Evolutionary conservation across 306 rosid species (phyloP).

Genomic region (Quercus dentata): DNA sequence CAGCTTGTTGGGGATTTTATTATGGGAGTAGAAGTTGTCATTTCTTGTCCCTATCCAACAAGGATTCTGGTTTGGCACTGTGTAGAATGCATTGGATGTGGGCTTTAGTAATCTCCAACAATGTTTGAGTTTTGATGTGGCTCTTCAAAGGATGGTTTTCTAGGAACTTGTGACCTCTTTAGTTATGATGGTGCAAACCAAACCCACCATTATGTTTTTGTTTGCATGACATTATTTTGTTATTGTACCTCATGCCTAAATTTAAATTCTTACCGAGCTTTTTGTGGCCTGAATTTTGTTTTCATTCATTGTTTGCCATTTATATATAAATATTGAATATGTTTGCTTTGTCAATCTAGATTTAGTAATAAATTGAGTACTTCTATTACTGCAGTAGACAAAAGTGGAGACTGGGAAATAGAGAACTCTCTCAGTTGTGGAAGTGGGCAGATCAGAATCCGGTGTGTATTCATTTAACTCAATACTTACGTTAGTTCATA

Average conservation of each 20-base stretch:
- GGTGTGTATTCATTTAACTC: constrained; percentile 37
- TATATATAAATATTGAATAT: background rate
- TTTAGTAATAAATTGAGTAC: constrained; percentile 3
- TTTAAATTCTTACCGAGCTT: background rate
- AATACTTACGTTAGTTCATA: background rate
- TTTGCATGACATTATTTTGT: background rate
- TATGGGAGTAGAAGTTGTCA: background rate
- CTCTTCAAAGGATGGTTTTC: background rate
- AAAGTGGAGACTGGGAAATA: constrained; percentile 94
- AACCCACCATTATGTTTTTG: background rate
- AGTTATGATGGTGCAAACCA: background rate
- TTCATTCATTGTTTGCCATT: background rate
- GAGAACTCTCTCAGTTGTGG: constrained; percentile 95
- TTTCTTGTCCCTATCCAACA: background rate
- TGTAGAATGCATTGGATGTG: background rate
- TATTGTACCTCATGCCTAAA: background rate
- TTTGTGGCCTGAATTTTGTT: background rate
- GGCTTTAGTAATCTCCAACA: background rate
- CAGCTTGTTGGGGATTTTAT: background rate
- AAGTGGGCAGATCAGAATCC: constrained; percentile 99
- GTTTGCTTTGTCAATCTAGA: constrained; percentile 9
- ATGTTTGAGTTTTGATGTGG: background rate
- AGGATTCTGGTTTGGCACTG: background rate
- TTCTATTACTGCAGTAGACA: constrained; percentile 58
- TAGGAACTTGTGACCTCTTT: background rate